Evolutionary conservation across 1,284 basidiomycete genomes (phyloP).

Genomic region (Termitomyces sp.): DNA sequence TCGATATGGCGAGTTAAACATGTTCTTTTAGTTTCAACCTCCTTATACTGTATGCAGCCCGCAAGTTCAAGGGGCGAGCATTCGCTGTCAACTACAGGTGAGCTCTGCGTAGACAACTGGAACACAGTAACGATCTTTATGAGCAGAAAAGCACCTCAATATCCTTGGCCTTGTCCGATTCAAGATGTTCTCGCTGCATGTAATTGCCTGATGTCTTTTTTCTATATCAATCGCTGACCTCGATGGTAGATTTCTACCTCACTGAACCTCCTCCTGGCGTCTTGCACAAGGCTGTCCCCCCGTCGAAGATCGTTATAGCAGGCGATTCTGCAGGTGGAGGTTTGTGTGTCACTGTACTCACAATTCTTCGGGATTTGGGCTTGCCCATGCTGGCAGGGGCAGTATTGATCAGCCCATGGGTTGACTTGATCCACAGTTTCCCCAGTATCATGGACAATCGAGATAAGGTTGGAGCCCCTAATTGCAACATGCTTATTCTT

Average conservation of each 20-base stretch:
- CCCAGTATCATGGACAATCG: slow-evolving; percentile 76
- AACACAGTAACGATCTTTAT: background rate
- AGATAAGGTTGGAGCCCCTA: slow-evolving; percentile 43
- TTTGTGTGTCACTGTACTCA: slow-evolving; percentile 62
- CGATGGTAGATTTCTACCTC: background rate
- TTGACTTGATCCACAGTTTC: slow-evolving; percentile 83
- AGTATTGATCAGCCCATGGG: slow-evolving; percentile 76
- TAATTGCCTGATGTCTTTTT: slow-evolving; percentile 34
- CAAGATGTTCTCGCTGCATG: slow-evolving; percentile 79
- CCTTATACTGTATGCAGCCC: background rate
- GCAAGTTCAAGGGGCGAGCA: background rate
- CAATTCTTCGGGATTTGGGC: slow-evolving; percentile 73
- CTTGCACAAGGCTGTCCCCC: slow-evolving; percentile 62
- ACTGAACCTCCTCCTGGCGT: background rate
- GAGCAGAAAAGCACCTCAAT: slow-evolving; percentile 71
- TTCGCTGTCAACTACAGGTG: slow-evolving; percentile 1
- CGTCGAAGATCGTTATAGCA: slow-evolving; percentile 73
- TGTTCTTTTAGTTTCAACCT: background rate
- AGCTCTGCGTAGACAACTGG: background rate
- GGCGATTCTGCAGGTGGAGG: slow-evolving; percentile 86
- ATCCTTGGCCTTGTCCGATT: slow-evolving; percentile 83
- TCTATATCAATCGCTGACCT: background rate
- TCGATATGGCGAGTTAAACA: background rate
- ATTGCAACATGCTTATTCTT: background rate
- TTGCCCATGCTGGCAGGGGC: slow-evolving; percentile 74